Conservation (phyloP, 2,329 filamentous ascomycete genomes). For the Diatrype stigma region DNA sequence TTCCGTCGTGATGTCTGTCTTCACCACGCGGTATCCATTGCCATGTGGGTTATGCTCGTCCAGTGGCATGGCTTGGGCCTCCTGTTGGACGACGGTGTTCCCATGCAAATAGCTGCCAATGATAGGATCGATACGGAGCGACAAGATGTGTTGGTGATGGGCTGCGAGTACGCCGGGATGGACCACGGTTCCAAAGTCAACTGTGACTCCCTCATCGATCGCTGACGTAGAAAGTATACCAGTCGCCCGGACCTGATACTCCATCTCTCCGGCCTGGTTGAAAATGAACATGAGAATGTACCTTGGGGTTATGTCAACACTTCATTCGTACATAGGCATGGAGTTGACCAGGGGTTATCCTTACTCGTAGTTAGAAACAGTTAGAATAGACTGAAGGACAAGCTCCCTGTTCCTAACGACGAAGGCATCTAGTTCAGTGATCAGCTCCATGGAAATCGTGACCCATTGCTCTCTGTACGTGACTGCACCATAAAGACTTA, state of each 20-base stretch:
- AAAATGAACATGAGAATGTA: conserved; percentile 37
- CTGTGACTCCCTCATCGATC: conserved; percentile 50
- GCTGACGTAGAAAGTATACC: conserved; percentile 24
- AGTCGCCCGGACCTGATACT: conserved; percentile 50
- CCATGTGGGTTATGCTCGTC: conserved; percentile 67
- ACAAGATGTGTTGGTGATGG: conserved; percentile 69
- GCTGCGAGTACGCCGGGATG: conserved; percentile 60
- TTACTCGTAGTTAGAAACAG: conserved; percentile 68
- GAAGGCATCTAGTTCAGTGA: background rate
- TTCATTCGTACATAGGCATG: too few relatives aligned
- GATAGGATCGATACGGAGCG: conserved; percentile 59
- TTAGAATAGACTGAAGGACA: conserved; percentile 66
- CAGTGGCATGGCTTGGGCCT: conserved; percentile 38
- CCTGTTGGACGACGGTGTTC: conserved; percentile 45
- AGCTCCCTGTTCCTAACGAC: conserved; percentile 49
- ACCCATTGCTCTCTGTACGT: background rate
- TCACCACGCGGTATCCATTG: conserved; percentile 51
- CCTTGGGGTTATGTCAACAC: background rate
- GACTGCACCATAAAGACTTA: conserved; percentile 54
- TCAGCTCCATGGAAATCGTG: background rate
- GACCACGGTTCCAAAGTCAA: conserved; percentile 58
- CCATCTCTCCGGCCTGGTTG: conserved; percentile 56
- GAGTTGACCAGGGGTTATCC: too few relatives aligned
- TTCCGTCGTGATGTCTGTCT: conserved; percentile 34
- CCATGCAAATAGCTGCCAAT: conserved; percentile 51